phyloP scores from a whole-genome alignment of 2,329 filamentous ascomycete species.

The Calonectria pseudoreteaudii region DNA sequence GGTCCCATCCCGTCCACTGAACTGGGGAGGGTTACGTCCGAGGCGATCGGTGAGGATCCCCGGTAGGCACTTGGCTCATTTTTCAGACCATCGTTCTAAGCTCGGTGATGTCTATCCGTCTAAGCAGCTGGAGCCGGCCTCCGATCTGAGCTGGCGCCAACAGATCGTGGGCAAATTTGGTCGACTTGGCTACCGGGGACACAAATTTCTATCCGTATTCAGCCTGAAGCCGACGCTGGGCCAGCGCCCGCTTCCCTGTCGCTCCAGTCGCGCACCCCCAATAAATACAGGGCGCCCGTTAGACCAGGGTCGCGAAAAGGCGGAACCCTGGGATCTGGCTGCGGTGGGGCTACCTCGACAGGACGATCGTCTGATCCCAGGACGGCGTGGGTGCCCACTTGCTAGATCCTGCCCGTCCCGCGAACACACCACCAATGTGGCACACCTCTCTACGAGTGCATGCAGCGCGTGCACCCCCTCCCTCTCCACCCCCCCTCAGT shows the following conservation, averaged over 20 bases:
- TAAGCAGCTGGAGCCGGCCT: conserved; percentile 27
- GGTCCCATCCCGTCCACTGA: conserved; percentile 27
- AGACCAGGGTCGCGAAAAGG: conserved; percentile 37
- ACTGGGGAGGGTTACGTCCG: conserved; percentile 37
- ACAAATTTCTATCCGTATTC: conserved; percentile 21
- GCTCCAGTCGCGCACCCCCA: conserved; percentile 9
- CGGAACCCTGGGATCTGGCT: conserved; percentile 47
- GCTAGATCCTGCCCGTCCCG: conserved; percentile 47
- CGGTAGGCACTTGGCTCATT: conserved; percentile 29
- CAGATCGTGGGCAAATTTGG: conserved; percentile 20
- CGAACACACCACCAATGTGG: conserved; percentile 37
- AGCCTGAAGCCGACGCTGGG: conserved; percentile 30
- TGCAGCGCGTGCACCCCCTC: conserved; percentile 30
- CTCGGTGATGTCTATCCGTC: conserved; percentile 31
- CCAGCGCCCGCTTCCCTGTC: conserved; percentile 25
- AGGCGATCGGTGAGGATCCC: conserved; percentile 41
- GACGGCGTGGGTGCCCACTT: conserved; percentile 37
- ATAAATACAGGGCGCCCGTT: conserved; percentile 17
- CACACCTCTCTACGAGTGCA: conserved; percentile 24
- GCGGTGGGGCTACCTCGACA: conserved; percentile 41
- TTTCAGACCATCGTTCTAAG: conserved; percentile 27
- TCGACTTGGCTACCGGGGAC: conserved; percentile 8
- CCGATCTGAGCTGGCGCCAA: conserved; percentile 34
- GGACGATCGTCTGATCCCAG: conserved; percentile 46
- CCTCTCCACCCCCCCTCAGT: not conserved